Evolutionary conservation across 169 alveolate genomes (phyloP), one percentile per base, ranked within the genome.

Genomic region (Blepharisma undulans): DNA sequence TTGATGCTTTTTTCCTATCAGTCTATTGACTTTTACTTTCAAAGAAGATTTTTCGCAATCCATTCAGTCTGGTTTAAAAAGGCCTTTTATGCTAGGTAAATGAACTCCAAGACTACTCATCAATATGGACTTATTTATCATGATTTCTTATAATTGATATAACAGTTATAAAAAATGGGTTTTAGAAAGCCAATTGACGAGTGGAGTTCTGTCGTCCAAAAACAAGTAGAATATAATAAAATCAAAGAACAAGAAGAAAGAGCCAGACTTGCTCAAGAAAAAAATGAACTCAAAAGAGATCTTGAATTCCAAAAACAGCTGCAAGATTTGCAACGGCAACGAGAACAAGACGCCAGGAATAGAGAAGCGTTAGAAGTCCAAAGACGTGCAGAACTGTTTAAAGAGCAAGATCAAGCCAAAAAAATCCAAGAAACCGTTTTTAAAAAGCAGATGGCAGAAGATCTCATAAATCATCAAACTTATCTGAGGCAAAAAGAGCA

Each of bases 381-480:
- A 25, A 25, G 34, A 4, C 34, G 87, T n/a, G 29, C 25, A 25
- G 29, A 79, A n/a, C 7, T 29, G 10, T 79, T 79, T 33, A 79
- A 79, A 32, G 71, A 79, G 14, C 87, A 79, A 79, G 87, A 79
- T 25, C 29, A 27, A 30, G 61, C 25, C 0, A 79, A 79, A 32
- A 27, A 21, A 27, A n/a, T 29, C 72, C 87, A 79, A 79, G 87
- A 79, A 79, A 33, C 71, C 87, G 71, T 25, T 25, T 33, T 79
- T n/a, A 79, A 79, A 10, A 79, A 79, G 16, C 61, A 79, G 29
- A 79, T 79, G 87, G 87, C 87, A 29, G 87, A 79, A 29, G 87
- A 79, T 33, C 34, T 25, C 71, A 79, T 79, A 21, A 79, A 25
- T 33, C 87, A 79, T 33, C 87, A 79, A 27, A n/a, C 29, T 33